A percentile compares a stretch with the other conserved stretches of the same genome.
These are phyloP conservation scores for Metarhizium robertsii DNA, from an alignment of 2,329 filamentous ascomycete species.

Conservation along the genomic window DNA sequence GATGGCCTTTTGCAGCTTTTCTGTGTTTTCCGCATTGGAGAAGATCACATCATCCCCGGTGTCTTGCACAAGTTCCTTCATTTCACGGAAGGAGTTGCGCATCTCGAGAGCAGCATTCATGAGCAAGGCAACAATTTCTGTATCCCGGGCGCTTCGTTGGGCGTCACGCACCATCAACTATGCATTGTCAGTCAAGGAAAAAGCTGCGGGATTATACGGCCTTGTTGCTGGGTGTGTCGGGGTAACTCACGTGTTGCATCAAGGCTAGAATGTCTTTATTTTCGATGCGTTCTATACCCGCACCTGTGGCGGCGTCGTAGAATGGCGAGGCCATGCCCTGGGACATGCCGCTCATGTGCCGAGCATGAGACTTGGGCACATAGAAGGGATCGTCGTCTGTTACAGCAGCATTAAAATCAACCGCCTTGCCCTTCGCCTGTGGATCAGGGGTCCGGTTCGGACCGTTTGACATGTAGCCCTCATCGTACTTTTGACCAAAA, in stretches of 20 bases:
- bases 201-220: not conserved
- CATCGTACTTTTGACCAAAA: slow-evolving; percentile 58
- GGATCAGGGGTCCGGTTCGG: slow-evolving; percentile 44
- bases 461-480: slow-evolving; percentile 81
- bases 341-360: slow-evolving; percentile 79
- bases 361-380: slow-evolving; percentile 43
- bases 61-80: slow-evolving; percentile 85
- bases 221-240: too few relatives aligned
- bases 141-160: slow-evolving; percentile 90
- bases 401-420: slow-evolving; percentile 40
- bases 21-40: slow-evolving; percentile 77
- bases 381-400: slow-evolving; percentile 58
- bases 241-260: slow-evolving; percentile 75
- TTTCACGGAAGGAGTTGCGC: slow-evolving; percentile 91
- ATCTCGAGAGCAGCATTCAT: slow-evolving; percentile 93
- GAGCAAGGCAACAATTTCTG: slow-evolving; percentile 88
- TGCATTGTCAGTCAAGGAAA: slow-evolving; percentile 15
- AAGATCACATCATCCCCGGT: slow-evolving; percentile 80
- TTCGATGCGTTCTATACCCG: slow-evolving; percentile 83
- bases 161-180: slow-evolving; percentile 91
- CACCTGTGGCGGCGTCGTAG: slow-evolving; percentile 82
- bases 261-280: slow-evolving; percentile 94
- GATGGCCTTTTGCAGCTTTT: slow-evolving; percentile 73
- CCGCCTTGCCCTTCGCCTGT: slow-evolving; percentile 45
- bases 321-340: slow-evolving; percentile 84